Conservation (phyloP, 164 flowering plant genomes). For the Tetracentron sinense region DNA sequence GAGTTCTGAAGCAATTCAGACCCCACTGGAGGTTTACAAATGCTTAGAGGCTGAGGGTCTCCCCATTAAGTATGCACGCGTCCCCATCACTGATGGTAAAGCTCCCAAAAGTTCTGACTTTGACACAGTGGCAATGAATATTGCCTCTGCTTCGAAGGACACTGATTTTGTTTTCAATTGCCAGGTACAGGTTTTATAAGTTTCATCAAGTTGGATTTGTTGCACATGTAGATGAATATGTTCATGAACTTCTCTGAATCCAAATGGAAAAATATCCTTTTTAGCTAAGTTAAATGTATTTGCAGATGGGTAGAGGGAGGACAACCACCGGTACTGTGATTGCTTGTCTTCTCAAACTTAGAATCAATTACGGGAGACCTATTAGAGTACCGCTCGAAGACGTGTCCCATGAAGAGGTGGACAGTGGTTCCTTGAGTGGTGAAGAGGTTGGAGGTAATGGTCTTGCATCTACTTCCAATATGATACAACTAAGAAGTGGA, state of each 20-base stretch:
- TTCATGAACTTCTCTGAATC: not conserved
- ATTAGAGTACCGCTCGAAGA: constrained; percentile 44
- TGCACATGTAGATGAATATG: not conserved
- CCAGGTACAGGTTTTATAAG: constrained; percentile 47
- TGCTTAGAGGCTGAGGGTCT: constrained; percentile 73
- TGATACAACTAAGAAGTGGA: constrained; percentile 21
- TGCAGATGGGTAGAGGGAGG: constrained; percentile 94
- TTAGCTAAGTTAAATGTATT: constrained; percentile 1
- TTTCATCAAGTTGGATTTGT: not conserved
- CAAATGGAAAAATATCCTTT: not conserved
- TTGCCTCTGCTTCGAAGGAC: constrained; percentile 76
- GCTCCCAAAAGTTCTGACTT: constrained; percentile 98
- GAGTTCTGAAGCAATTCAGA: constrained; percentile 55
- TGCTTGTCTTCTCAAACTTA: constrained; percentile 86
- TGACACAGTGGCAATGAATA: constrained; percentile 70
- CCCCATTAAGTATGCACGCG: constrained; percentile 91
- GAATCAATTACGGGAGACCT: constrained; percentile 82
- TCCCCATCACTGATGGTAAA: constrained; percentile 97
- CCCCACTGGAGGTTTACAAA: constrained; percentile 83
- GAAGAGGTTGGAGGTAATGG: constrained; percentile 55
- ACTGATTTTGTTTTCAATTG: constrained; percentile 95
- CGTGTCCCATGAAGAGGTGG: constrained; percentile 39
- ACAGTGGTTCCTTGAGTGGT: constrained; percentile 56
- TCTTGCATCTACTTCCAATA: constrained; percentile 19
- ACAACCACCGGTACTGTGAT: constrained; percentile 97